These are phyloP conservation scores for Pestalotiopsis sp. DNA, from an alignment of 2,329 filamentous ascomycete genomes.

Conservation along the genomic window DNA sequence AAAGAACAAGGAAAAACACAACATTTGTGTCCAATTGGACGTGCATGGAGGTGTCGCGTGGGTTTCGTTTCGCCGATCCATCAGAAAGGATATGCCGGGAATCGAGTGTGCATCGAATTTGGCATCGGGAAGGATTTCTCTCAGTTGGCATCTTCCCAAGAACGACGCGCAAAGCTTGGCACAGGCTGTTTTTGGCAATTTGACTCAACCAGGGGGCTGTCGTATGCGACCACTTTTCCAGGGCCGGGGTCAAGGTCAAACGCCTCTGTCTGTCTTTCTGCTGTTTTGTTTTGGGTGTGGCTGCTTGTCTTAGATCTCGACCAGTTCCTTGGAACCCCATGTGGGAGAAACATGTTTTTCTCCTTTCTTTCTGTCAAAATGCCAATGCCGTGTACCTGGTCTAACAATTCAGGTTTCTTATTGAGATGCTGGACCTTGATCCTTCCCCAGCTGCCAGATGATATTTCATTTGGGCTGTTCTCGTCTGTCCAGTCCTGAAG, in stretches of 20 bases:
- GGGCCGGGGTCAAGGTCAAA: neutral
- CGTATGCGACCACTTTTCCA: neutral
- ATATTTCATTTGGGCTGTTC: neutral
- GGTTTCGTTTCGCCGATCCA: too few species aligned
- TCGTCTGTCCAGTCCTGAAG: neutral
- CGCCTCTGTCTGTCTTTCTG: neutral
- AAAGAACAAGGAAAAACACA: too few species aligned
- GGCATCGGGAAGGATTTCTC: neutral
- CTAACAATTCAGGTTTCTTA: neutral
- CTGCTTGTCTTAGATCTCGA: neutral
- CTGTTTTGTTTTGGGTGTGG: neutral
- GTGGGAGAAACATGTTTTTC: neutral
- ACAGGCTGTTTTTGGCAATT: neutral
- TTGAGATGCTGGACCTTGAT: neutral
- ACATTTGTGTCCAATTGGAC: too few species aligned
- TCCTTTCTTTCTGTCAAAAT: too few species aligned
- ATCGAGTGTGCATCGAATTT: neutral
- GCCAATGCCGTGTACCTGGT: neutral
- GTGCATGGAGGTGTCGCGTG: too few species aligned
- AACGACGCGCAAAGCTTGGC: slow-evolving; percentile 2
- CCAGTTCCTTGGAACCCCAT: slow-evolving; percentile 6
- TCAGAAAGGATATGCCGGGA: neutral
- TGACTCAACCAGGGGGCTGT: neutral
- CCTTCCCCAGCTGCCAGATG: neutral
- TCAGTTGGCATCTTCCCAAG: neutral